Conservation (phyloP, 2,329 filamentous ascomycete genomes). For the Trichoderma atroviride region DNA sequence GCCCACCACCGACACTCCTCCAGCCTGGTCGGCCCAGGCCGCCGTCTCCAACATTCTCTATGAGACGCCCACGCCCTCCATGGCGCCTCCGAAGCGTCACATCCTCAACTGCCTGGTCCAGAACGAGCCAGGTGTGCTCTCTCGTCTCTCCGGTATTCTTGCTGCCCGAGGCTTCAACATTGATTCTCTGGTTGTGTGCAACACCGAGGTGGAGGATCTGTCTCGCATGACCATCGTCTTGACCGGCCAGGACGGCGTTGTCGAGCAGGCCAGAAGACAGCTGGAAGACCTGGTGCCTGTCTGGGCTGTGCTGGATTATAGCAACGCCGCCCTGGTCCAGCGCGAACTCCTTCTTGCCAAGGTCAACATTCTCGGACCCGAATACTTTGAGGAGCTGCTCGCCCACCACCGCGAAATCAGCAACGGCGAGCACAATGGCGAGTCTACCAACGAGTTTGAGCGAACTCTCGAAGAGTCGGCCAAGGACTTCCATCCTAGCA, state of each 20-base stretch:
- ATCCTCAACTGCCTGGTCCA: constrained; percentile 98
- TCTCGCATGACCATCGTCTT: constrained; percentile 99
- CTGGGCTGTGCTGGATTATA: constrained; percentile 98
- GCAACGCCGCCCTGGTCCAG: constrained; percentile 87
- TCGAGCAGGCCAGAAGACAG: constrained; percentile 94
- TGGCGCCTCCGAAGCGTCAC: constrained; percentile 86
- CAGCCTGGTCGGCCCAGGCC: constrained; percentile 86
- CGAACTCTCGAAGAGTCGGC: constrained; percentile 50
- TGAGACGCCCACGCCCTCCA: constrained; percentile 87
- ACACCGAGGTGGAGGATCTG: constrained; percentile 93
- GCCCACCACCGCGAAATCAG: constrained; percentile 92
- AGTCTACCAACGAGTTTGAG: constrained; percentile 45
- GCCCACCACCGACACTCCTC: constrained; percentile 73
- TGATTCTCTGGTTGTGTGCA: constrained; percentile 95
- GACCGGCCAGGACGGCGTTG: constrained; percentile 92
- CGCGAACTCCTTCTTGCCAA: constrained; percentile 94
- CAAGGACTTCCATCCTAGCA: constrained; percentile 85
- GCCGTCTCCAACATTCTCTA: constrained; percentile 98
- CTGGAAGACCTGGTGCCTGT: constrained; percentile 96
- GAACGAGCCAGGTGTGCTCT: constrained; percentile 97
- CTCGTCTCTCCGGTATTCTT: constrained; percentile 92
- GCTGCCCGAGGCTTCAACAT: constrained; percentile 99
- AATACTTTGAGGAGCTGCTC: constrained; percentile 97
- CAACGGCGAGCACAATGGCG: constrained; percentile 49
- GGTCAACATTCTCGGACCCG: constrained; percentile 92